Percentiles rank a stretch among this genome's conserved stretches.
These are phyloP conservation scores for Macroventuria anomochaeta DNA, from an alignment of 2,329 filamentous ascomycete species.

Conservation along the genomic window DNA sequence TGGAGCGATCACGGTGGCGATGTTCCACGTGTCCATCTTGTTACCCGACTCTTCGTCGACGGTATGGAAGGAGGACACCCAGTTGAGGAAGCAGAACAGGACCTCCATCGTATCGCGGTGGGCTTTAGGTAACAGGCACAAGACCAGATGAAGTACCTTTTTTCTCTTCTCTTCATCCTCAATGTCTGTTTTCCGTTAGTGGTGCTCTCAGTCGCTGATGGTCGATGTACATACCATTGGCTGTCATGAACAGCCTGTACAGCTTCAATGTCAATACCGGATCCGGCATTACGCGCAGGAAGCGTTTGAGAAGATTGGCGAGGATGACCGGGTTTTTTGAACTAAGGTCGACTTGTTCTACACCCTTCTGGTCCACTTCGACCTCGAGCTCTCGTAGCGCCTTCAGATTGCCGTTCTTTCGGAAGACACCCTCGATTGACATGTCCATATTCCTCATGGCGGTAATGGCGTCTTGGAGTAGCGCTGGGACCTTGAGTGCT, in stretches of 20 bases:
- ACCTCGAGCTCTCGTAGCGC: conserved; percentile 86
- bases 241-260: conserved; percentile 86
- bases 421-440: conserved; percentile 97
- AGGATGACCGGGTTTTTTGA: conserved; percentile 92
- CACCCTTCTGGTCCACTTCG: conserved; percentile 83
- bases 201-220: neutral
- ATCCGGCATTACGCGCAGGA: conserved; percentile 91
- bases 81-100: conserved; percentile 93
- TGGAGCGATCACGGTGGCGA: conserved; percentile 95
- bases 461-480: conserved; percentile 92
- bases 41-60: conserved; percentile 96
- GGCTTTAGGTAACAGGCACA: conserved; percentile 88
- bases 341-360: conserved; percentile 83
- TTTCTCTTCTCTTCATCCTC: conserved; percentile 80
- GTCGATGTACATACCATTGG: conserved; percentile 67
- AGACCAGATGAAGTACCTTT: conserved; percentile 86
- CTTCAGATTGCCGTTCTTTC: conserved; percentile 98
- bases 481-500: conserved; percentile 85
- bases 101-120: conserved; percentile 96
- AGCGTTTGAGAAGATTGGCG: conserved; percentile 92
- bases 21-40: conserved; percentile 98
- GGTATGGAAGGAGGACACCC: conserved; percentile 96
- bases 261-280: conserved; percentile 95
- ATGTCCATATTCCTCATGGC: conserved; percentile 99
- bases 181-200: conserved; percentile 64